Evolutionary conservation across 352 stramenopile species (phyloP), one percentile per base, ranked within the genome.

Genomic region (Phytopythium chamaehyphon): DNA sequence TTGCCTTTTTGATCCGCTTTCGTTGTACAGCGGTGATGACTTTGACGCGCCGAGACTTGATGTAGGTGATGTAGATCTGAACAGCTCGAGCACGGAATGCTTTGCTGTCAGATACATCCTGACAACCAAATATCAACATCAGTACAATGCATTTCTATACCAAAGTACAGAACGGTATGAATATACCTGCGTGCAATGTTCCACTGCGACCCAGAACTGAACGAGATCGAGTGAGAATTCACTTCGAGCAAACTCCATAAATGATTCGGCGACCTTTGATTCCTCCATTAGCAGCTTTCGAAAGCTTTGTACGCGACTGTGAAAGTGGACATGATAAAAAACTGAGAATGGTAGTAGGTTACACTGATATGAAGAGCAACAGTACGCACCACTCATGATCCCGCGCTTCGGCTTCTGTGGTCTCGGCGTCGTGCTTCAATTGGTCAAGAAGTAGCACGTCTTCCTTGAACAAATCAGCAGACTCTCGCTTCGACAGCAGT

Each of bases 1-100:
- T 84, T 23, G 52, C 50, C 14, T 83, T 83, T 51, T 86, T 83
- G 52, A 90, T 83, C 33, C 70, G 75, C 47, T 88, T 90, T 43
- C 70, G 70, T 45, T 88, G 76, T 4, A 72, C 71, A 1, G 73
- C 72, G 6, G 78, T 89, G 48, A 84, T 76, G 14, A 85, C 59
- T 44, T 80, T 83, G 24, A 90, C 62, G 6, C 76, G 66, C 1
- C 69, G 63, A 0, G 75, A 83, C 42, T 90, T 85, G 59, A 90
- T 70, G 51, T 72, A 88, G 6, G 51, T 72, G 31, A 86, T 50
- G 51, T 75, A 90, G 23, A 78, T 80, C 23, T 45, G 24, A 3
- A 88, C 71, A 2, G 72, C 73, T 10, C 59, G 57, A 2, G 60
- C 59, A 1, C 76, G 71, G 22, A 86, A 71, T n/a, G 51, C 57